Evolutionary conservation across 106 monocot species (phyloP).

Genomic region (Agapanthus africanus): DNA sequence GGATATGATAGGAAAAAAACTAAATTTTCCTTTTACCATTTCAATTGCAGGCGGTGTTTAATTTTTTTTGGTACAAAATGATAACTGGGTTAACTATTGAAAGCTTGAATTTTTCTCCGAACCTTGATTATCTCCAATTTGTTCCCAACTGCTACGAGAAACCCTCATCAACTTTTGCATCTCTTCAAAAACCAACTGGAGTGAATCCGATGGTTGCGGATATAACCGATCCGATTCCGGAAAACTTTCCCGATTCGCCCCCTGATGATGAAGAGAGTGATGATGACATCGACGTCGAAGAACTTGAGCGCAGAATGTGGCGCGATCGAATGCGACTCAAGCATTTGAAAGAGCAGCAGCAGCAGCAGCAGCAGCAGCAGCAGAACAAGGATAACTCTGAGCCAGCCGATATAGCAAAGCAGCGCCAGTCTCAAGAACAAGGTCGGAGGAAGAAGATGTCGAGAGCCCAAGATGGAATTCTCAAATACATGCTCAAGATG

Average conservation of each 20-base stretch:
- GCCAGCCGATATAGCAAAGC: conserved; percentile 19
- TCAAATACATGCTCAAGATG: conserved; percentile 59
- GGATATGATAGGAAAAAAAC: too few relatives aligned
- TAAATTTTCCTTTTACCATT: not conserved
- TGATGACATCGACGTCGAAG: conserved; percentile 42
- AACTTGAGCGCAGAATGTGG: conserved; percentile 48
- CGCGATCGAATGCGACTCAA: conserved; percentile 30
- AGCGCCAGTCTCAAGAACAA: conserved; percentile 46
- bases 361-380: conserved; percentile 9
- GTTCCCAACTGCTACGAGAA: conserved; percentile 7
- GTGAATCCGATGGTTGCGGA: conserved; percentile 1
- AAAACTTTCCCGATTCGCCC: conserved; percentile 13
- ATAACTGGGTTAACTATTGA: conserved; percentile 13
- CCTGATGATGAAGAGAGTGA: conserved; percentile 42
- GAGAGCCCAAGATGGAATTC: conserved; percentile 45
- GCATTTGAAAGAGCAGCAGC: conserved; percentile 37
- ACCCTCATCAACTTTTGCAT: not conserved
- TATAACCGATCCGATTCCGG: not conserved
- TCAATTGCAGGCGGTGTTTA: not conserved
- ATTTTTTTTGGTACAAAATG: not conserved
- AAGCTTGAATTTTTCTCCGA: conserved; percentile 3
- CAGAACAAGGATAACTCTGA: conserved; percentile 20
- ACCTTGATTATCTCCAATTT: conserved; percentile 11
- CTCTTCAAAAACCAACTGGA: not conserved
- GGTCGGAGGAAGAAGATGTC: conserved; percentile 53